These are phyloP conservation scores for Phytophthora lateralis DNA, from an alignment of 352 stramenopile species.

Conservation along the genomic window DNA sequence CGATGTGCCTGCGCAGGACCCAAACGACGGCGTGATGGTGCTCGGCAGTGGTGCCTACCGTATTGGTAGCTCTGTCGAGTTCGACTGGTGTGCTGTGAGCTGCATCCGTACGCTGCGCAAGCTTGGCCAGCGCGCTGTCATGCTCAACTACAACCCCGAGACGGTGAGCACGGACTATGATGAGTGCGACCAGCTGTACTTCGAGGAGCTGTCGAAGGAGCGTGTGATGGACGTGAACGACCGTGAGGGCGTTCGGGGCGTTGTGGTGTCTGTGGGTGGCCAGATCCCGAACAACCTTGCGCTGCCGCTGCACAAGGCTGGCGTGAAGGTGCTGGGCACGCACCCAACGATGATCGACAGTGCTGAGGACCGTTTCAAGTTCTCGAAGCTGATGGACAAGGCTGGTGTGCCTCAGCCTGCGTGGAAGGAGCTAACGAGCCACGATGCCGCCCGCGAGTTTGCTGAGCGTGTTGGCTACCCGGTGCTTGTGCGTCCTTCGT, in stretches of 20 bases:
- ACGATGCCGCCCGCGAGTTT: conserved; percentile 91
- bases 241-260: conserved; percentile 80
- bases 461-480: conserved; percentile 94
- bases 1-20: conserved; percentile 61
- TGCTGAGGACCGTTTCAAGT: conserved; percentile 94
- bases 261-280: conserved; percentile 94
- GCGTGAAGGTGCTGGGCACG: conserved; percentile 86
- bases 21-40: conserved; percentile 93
- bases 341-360: conserved; percentile 94
- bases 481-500: conserved; percentile 97
- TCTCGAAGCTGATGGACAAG: conserved; percentile 96
- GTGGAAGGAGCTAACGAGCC: conserved; percentile 91
- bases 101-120: conserved; percentile 93
- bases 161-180: conserved; percentile 98
- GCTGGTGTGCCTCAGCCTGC: conserved; percentile 87
- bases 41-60: conserved; percentile 95
- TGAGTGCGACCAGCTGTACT: conserved; percentile 98
- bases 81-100: conserved; percentile 97
- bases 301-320: conserved; percentile 88
- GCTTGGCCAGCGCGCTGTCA: conserved; percentile 80
- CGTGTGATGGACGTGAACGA: conserved; percentile 96
- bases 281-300: conserved; percentile 98
- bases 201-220: conserved; percentile 95
- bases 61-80: conserved; percentile 97
- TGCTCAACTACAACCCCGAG: conserved; percentile 98